Evolutionary conservation across 495 filamentous ascomycete genomes (phyloP).

Genomic region (Hyaloscypha variabilis): DNA sequence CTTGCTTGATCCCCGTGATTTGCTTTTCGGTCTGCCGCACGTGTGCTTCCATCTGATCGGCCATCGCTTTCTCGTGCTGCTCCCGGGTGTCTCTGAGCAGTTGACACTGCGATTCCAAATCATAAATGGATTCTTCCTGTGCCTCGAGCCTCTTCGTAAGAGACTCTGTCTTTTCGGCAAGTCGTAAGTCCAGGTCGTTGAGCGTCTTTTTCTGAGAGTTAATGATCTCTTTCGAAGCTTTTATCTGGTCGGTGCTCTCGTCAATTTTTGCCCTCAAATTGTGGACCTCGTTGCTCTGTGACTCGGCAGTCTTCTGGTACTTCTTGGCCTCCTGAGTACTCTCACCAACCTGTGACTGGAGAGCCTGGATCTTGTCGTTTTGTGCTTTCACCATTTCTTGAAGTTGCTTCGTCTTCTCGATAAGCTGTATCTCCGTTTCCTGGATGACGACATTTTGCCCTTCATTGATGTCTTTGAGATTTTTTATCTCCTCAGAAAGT

Average conservation of each 20-base stretch:
- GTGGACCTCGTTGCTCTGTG: neutral
- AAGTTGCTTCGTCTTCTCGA: neutral
- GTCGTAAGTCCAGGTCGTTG: neutral
- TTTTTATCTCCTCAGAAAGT: neutral
- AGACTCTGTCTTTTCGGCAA: neutral
- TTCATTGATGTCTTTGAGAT: neutral
- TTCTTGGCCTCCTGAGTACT: neutral
- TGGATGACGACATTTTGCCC: neutral
- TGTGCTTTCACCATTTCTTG: neutral
- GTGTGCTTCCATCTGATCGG: constrained; percentile 3
- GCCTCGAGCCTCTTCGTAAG: neutral
- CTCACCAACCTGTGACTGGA: neutral
- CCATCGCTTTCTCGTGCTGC: neutral
- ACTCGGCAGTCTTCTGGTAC: no score
- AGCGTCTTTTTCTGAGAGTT: neutral
- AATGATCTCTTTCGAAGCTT: neutral
- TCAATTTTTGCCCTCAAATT: no score
- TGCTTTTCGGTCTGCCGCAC: neutral
- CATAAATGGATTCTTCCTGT: neutral
- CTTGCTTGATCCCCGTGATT: neutral
- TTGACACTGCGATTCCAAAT: neutral
- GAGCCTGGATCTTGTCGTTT: neutral
- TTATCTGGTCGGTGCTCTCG: neutral
- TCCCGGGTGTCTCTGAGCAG: neutral
- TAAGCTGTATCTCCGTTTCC: neutral